A percentile compares a stretch with the other conserved stretches of the same genome.
Evolutionary conservation across 192 early-diverging fungal species (phyloP).

Genomic region (Coemansia sp.): DNA sequence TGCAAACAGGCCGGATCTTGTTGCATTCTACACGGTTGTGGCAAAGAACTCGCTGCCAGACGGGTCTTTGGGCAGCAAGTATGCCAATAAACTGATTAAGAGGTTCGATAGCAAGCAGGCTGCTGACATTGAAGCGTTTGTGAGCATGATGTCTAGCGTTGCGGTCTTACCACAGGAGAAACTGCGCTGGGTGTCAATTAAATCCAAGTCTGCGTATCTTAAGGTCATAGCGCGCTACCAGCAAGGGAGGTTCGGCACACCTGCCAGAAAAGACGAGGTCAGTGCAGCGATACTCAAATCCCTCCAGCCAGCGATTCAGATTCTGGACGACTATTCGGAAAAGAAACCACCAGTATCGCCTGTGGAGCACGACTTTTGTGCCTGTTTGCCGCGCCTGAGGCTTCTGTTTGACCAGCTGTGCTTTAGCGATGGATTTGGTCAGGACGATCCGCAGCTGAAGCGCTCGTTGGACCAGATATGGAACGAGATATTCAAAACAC

Average conservation of each 20-base stretch:
- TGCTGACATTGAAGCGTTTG: constrained; percentile 22
- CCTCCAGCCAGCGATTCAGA: constrained; percentile 8
- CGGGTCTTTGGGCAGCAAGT: constrained; percentile 2
- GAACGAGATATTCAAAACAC: constrained; percentile 21
- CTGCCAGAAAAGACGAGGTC: not conserved
- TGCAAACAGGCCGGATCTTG: constrained; percentile 18
- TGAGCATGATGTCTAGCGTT: constrained; percentile 10
- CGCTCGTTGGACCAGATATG: constrained; percentile 19
- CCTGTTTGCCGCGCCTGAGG: constrained; percentile 6
- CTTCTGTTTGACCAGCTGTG: constrained; percentile 21
- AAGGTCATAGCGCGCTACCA: constrained; percentile 11
- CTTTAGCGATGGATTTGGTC: not conserved
- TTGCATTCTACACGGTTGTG: constrained; percentile 36
- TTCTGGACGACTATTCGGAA: constrained; percentile 19
- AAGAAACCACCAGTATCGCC: constrained; percentile 1
- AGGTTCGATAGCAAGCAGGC: constrained; percentile 13
- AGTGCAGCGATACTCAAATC: constrained; percentile 3
- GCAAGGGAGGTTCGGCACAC: constrained; percentile 4
- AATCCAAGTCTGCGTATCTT: constrained; percentile 23
- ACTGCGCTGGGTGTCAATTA: constrained; percentile 22
- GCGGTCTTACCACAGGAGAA: constrained; percentile 35
- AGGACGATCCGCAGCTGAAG: not conserved
- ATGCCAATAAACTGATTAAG: constrained; percentile 10
- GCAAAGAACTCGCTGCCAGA: constrained; percentile 21
- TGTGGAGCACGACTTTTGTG: constrained; percentile 19